Conservation (phyloP, 768 basidiomycete species). For the Podaxis rugospora region DNA sequence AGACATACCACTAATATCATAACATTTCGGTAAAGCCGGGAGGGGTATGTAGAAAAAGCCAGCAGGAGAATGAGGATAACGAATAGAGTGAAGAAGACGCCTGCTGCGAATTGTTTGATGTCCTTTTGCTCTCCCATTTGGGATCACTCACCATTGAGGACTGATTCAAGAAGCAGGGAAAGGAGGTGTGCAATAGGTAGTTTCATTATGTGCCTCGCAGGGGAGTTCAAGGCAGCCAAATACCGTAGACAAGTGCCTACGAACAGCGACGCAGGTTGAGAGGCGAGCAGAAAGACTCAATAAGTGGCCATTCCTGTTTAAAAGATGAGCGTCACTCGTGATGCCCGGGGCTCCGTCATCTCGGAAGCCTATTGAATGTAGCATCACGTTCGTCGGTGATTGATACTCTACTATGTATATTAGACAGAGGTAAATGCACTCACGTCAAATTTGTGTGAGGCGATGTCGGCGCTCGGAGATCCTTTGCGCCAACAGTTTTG, state of each 20-base stretch:
- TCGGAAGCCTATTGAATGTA: too few species aligned
- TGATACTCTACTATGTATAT: too few species aligned
- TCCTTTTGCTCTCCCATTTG: not conserved
- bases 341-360: not conserved
- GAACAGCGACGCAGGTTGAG: not conserved
- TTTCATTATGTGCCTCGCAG: not conserved
- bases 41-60: not conserved
- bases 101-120: not conserved
- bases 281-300: not conserved
- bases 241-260: not conserved
- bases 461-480: too few species aligned
- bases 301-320: not conserved
- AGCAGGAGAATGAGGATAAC: not conserved
- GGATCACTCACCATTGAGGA: not conserved
- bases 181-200: not conserved
- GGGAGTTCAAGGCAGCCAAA: not conserved
- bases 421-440: too few species aligned
- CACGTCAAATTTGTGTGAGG: too few species aligned
- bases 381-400: too few species aligned
- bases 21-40: not conserved
- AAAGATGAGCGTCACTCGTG: not conserved
- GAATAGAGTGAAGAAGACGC: slow-evolving; percentile 8
- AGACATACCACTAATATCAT: not conserved
- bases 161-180: not conserved
- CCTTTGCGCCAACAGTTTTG: too few species aligned